Conservation (phyloP, 257 asterid species). For the Solanum ossicruentum region DNA sequence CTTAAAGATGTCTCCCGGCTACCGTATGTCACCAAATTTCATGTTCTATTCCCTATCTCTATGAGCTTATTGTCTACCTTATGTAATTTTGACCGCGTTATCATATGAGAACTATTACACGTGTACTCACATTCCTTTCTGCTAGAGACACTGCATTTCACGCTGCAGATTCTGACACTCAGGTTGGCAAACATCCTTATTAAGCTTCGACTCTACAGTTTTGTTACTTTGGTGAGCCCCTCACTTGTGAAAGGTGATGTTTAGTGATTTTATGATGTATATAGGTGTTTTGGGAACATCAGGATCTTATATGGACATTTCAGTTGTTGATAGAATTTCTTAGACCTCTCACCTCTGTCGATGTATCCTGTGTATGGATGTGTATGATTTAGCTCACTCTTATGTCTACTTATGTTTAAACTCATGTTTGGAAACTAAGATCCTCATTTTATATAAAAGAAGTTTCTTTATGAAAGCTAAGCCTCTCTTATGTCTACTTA, state of each 20-base stretch:
- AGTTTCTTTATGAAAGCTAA: neutral
- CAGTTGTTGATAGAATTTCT: neutral
- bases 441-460: neutral
- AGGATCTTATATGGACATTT: too few species aligned
- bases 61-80: neutral
- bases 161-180: neutral
- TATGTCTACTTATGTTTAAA: neutral
- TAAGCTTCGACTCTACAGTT: neutral
- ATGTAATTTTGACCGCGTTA: neutral
- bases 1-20: neutral
- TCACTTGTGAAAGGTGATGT: too few species aligned
- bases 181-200: neutral
- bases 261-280: too few species aligned
- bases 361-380: neutral
- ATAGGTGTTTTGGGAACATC: too few species aligned
- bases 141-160: neutral
- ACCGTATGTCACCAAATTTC: neutral
- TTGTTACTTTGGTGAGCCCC: neutral
- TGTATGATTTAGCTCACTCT: neutral
- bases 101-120: neutral
- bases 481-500: too few species aligned
- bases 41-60: neutral
- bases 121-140: neutral
- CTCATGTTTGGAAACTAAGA: neutral
- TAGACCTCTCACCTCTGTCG: neutral